Evolutionary conservation across 2,329 filamentous ascomycete species (phyloP).

Genomic region (Fusarium neocosmosporiellum): DNA sequence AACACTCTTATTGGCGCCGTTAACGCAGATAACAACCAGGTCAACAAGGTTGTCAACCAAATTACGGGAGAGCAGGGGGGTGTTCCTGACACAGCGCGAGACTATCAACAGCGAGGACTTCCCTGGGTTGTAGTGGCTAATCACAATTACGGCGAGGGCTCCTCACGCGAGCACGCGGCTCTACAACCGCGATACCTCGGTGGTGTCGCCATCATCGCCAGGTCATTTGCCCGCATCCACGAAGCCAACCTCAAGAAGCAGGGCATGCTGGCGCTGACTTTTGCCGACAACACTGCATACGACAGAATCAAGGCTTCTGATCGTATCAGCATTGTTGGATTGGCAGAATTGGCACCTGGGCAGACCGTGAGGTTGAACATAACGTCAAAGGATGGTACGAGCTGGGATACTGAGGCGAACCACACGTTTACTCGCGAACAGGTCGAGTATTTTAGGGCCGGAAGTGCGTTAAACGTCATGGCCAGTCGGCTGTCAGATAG

Average conservation of each 20-base stretch:
- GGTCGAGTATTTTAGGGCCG: conserved; percentile 26
- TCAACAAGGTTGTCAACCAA: conserved; percentile 88
- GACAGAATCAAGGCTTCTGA: conserved; percentile 67
- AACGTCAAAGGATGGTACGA: background rate
- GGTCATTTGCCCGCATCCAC: conserved; percentile 92
- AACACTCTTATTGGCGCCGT: conserved; percentile 97
- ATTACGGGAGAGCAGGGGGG: background rate
- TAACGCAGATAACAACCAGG: conserved; percentile 91
- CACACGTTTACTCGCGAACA: conserved; percentile 25
- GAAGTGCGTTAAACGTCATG: conserved; percentile 30
- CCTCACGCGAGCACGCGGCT: conserved; percentile 88
- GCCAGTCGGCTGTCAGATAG: conserved; percentile 8
- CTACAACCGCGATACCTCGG: conserved; percentile 92
- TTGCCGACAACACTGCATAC: conserved; percentile 89
- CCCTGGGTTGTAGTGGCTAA: conserved; percentile 90
- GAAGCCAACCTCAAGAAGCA: conserved; percentile 98
- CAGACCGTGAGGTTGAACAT: background rate
- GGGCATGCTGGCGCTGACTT: conserved; percentile 93
- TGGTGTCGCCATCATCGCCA: conserved; percentile 85
- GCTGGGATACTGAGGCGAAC: conserved; percentile 16
- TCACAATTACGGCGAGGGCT: conserved; percentile 98
- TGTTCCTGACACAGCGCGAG: conserved; percentile 79
- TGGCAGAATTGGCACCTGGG: conserved; percentile 9
- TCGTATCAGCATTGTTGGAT: conserved; percentile 17
- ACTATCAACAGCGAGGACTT: conserved; percentile 76